Conservation (phyloP, 305 asterid genomes). For the Stenogyne calaminthoides region DNA sequence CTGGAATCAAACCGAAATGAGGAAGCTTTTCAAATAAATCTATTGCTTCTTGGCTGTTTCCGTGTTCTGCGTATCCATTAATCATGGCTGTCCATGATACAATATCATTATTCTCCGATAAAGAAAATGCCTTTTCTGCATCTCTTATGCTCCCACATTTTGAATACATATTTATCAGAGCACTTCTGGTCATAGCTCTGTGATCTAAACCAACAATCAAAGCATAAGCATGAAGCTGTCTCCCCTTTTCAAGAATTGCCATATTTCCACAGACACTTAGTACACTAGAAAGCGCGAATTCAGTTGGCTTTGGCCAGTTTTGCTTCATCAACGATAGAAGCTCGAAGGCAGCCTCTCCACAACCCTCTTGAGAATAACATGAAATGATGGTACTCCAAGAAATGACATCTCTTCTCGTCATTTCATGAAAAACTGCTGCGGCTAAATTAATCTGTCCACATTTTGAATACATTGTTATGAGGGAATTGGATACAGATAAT, state of each 20-base stretch:
- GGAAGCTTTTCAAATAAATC: slow-evolving; percentile 58
- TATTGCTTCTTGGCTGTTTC: slow-evolving; percentile 74
- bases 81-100: slow-evolving; percentile 92
- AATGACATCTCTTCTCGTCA: slow-evolving; percentile 62
- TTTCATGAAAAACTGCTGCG: slow-evolving; percentile 48
- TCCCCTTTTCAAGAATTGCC: slow-evolving; percentile 80
- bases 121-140: slow-evolving; percentile 46
- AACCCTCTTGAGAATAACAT: slow-evolving; percentile 75
- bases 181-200: slow-evolving; percentile 51
- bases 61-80: slow-evolving; percentile 87
- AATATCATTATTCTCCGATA: slow-evolving; percentile 52
- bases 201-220: slow-evolving; percentile 62
- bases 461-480: slow-evolving; percentile 74
- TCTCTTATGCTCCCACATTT: slow-evolving; percentile 78
- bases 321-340: slow-evolving; percentile 69
- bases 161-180: slow-evolving; percentile 76
- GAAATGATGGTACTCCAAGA: slow-evolving; percentile 90
- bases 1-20: slow-evolving; percentile 60
- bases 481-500: slow-evolving; percentile 74
- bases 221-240: slow-evolving; percentile 75
- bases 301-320: slow-evolving; percentile 77
- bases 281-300: slow-evolving; percentile 69
- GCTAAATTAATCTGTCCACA: slow-evolving; percentile 56
- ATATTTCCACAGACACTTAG: slow-evolving; percentile 68
- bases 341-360: slow-evolving; percentile 67